Base-by-base conservation (phyloP, 768 basidiomycete genomes). In the Naganishia antarctica region DNA sequence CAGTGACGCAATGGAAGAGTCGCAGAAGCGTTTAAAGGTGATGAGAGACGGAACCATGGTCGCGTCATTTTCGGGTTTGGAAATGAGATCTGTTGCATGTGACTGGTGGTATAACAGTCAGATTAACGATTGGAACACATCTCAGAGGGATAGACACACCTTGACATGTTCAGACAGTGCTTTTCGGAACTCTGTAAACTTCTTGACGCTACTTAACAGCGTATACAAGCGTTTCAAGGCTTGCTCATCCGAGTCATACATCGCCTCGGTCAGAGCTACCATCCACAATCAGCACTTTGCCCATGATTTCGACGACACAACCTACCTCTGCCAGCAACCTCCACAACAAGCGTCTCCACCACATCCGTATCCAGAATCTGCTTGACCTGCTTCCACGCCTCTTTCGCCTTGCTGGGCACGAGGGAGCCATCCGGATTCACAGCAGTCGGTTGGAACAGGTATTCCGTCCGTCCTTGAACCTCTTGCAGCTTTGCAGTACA, bases 1-100 rank as follows among this genome's bases (percentile, higher is more conserved):
- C 16, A 76, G 53, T 16, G 46, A 49, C 3, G 67, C 64, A 9
- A 77, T 64, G 25, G 74, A 66, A 43, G 68, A 49, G 31, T 77
- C 71, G 40, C 70, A 66, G 53, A 76, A 72, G 18, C 70, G 66
- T 47, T 74, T 75, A 26, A 76, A 62, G 3, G 58, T 69, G 18
- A 77, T 63, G 1, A 75, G 68, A 1, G 68, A 68, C 21, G 71
- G 69, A 28, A 77, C 73, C 76, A 77, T 77, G 28, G 70, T 64
- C 31, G 73, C 44, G 59, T 77, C 76, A 37, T 77, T 74, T 6
- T 58, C 68, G 1, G 74, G 74, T 45, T 77, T 74, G 16, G 70
- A 69, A n/a, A 77, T 73, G 59, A 77, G 62, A 9, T 49, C 67
- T 18, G 65, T 67, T 3, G 65, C 49, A 16, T 60, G 60, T 26